A percentile compares a stretch with the other conserved stretches of the same genome.
Conservation (phyloP, 2,329 filamentous ascomycete genomes). For the Leptographium lundbergii region DNA sequence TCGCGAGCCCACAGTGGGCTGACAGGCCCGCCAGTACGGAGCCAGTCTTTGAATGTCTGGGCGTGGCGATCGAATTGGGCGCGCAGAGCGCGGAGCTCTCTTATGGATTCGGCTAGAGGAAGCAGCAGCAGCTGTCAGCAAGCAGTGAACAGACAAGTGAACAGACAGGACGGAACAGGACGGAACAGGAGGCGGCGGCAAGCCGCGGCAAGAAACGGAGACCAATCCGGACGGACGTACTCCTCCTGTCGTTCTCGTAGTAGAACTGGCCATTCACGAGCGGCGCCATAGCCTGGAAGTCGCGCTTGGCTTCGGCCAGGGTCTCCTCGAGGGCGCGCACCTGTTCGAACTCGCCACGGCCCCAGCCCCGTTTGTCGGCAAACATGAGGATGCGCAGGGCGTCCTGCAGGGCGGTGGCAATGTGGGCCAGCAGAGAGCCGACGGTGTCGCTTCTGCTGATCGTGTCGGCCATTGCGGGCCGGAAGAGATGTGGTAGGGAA, state of each 20-base stretch:
- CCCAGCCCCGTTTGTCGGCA: constrained; percentile 47
- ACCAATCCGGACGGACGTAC: not conserved
- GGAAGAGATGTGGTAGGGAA: not conserved
- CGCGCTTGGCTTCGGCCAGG: constrained; percentile 46
- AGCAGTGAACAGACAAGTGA: not conserved
- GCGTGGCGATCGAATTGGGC: constrained; percentile 33
- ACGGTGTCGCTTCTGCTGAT: constrained; percentile 39
- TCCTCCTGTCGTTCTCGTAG: constrained; percentile 44
- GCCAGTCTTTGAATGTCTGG: constrained; percentile 41
- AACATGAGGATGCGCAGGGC: constrained; percentile 40
- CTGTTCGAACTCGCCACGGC: constrained; percentile 46
- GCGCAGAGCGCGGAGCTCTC: constrained; percentile 34
- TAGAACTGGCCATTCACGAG: constrained; percentile 43
- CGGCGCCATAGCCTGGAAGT: constrained; percentile 44
- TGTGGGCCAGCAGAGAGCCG: constrained; percentile 44
- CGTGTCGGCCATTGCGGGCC: constrained; percentile 23
- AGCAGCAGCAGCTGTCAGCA: not conserved
- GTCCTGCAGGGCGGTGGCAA: constrained; percentile 41
- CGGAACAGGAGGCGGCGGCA: too few relatives aligned
- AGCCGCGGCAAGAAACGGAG: not conserved
- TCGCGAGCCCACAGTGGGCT: constrained; percentile 43
- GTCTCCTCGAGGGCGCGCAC: constrained; percentile 38
- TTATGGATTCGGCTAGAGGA: constrained; percentile 34
- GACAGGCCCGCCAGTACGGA: constrained; percentile 39
- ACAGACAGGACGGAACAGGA: not conserved